Base-by-base conservation (phyloP, 768 basidiomycete species). In the Cystobasidiopsis lactophilus region DNA sequence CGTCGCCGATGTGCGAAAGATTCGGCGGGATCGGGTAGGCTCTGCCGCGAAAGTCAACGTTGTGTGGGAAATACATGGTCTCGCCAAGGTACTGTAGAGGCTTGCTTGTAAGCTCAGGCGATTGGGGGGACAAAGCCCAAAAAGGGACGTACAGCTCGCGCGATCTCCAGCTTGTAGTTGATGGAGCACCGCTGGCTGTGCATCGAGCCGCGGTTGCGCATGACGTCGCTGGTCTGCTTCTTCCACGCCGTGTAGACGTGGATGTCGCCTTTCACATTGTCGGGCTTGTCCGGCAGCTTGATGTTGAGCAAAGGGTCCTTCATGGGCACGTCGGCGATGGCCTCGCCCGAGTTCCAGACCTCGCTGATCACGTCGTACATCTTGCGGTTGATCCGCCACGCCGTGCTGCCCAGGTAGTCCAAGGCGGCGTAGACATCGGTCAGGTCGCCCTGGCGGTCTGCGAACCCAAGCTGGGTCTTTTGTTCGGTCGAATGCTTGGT, bases 131-230 rank as follows among this genome's bases (percentile, higher is more conserved):
- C 40, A 51, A 24, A 41, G 27, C 40, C 43, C 46, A n/a, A 30
- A 23, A 45, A 11, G 50, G 33, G 11, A 73, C 79, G 65, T 64
- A 86, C 85, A 49, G 88, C 79, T 48, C 82, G 75, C 9, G 86
- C 88, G 61, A 95, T 91, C 68, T 96, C 91, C 53, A 98, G 78
- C 66, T 88, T 91, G 67, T 95, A 95, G 65, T 95, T 96, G 44
- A 88, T 78, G 62, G 73, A 82, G 65, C 91, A 96, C 40, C 91
- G 73, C 40, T 88, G 62, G 77, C 80, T 19, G 33, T 56, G 55
- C 24, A 41, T 31, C 18, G 33, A 52, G 14, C 24, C 29, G 3
- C 55, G 26, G 10, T 26, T 26, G 3, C n/a, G 26, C 40, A 30
- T 39, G 13, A 44, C 48, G 4, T 56, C 26, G 29, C 27, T 37